Evolutionary conservation across 495 filamentous ascomycete genomes (phyloP).

Genomic region (Penicillium pancosmium): DNA sequence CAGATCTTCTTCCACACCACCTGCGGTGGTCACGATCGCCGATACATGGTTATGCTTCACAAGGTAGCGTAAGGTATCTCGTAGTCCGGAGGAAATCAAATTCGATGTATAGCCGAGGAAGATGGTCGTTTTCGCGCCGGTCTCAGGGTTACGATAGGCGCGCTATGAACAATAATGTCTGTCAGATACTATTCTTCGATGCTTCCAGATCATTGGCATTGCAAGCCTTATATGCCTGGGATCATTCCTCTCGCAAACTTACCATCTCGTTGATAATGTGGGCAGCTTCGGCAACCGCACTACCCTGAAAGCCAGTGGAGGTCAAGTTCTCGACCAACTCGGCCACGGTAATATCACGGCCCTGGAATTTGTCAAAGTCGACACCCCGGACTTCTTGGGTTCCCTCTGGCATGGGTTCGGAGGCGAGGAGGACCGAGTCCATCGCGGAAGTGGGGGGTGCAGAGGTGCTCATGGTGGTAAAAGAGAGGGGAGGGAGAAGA

Average conservation of each 20-base stretch:
- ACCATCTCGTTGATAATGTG: constrained; percentile 96
- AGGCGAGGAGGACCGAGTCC: constrained; percentile 86
- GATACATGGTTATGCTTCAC: constrained; percentile 90
- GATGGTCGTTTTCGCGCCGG: constrained; percentile 77
- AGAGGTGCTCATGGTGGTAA: constrained; percentile 23
- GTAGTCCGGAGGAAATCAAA: constrained; percentile 91
- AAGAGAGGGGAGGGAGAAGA: not conserved
- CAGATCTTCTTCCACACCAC: constrained; percentile 96
- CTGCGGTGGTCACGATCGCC: constrained; percentile 91
- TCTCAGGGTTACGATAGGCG: constrained; percentile 73
- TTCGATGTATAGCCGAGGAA: constrained; percentile 98
- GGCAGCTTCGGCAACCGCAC: constrained; percentile 78
- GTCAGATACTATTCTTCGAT: not conserved
- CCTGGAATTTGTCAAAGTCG: constrained; percentile 81
- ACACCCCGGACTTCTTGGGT: constrained; percentile 78
- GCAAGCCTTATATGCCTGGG: not conserved
- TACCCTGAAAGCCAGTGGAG: constrained; percentile 91
- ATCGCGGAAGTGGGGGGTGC: constrained; percentile 67
- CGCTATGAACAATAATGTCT: constrained; percentile 49
- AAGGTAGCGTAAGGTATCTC: constrained; percentile 87
- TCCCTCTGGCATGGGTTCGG: constrained; percentile 75
- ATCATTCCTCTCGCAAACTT: constrained; percentile 3
- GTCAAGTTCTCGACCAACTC: constrained; percentile 83
- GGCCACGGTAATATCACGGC: constrained; percentile 75
- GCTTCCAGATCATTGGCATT: not conserved